Evolutionary conservation across 2,329 filamentous ascomycete species (phyloP), one percentile per base, ranked within the genome.

Genomic region (Pseudopithomyces maydicus): DNA sequence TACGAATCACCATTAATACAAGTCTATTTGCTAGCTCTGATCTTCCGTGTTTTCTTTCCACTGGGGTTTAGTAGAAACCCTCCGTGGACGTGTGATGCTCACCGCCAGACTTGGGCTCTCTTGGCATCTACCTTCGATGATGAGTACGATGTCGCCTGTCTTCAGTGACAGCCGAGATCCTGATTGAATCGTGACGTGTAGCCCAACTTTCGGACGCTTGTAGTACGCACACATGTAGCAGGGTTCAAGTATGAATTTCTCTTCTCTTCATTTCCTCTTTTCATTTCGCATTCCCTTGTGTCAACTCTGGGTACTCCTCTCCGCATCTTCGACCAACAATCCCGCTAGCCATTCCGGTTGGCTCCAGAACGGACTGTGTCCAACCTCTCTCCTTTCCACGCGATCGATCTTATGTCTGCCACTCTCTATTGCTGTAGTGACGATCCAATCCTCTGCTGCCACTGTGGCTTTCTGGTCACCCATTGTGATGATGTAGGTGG

Each of bases 271-370:
- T 29, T 33, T 48, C n/a, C 32, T 29, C 29, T 29, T 11, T 41
- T 5, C 41, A 11, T 45, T 19, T 39, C 15, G 8, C 26, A 29
- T 29, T 42, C 29, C 17, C 14, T 5, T 1, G 12, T 17, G 10
- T 19, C 35, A 26, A 14, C 14, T 26, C 38, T 10, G 7, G 14
- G 33, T 26, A 23, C n/a, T 35, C 22, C 36, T 35, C 22, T 17
- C 45, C 33, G 45, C 55, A 32, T 59, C 54, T 42, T 56, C 45
- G 17, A 57, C 46, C 19, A 61, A 38, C 33, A 55, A 54, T n/a
- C 33, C 26, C 12, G 54, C 58, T 20, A 38, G 46, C 61, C 61
- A 64, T 42, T 59, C 48, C 11, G 58, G 47, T 47, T 56, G 19
- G 19, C 51, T 57, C 36, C 48, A 52, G 41, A 59, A 59, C 17